Evolutionary conservation across 2,329 filamentous ascomycete species (phyloP), one percentile per base, ranked within the genome.

Genomic region (Periconia sp.): DNA sequence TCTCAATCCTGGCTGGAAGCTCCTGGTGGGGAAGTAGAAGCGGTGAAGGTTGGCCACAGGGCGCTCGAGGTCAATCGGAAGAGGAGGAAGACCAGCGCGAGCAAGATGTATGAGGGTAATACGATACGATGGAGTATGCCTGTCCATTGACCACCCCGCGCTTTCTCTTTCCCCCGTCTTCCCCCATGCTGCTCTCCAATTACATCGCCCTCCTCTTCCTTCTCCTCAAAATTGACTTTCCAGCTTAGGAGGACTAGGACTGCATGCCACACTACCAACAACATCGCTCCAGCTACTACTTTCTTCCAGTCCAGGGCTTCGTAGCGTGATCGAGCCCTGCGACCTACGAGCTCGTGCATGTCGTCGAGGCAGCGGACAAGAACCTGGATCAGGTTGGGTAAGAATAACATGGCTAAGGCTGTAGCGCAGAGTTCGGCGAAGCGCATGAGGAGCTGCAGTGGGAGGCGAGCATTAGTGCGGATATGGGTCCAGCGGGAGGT

Each of bases 211-310:
- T 36, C 24, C 4, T 17, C 11, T 4, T 32, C 13, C n/a, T 18
- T 32, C 13, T 32, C 7, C 15, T 24, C n/a, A 24, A 16, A 16
- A 32, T 19, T 13, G 10, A 17, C 28, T 4, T 11, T 26, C 15
- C 5, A 25, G 21, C 43, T 40, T 22, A 46, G 17, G 18, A 11
- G 12, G 2, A 30, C 15, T 12, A 60, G 15, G 21, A 42, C 47
- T 10, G 43, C 25, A 29, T 57, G 53, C 57, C 59, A 62, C 5
- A 16, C 50, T 3, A 45, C 19, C 13, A 60, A 23, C 16, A 55
- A 11, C 8, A 39, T 18, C 3, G 21, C 16, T 2, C 50, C 52
- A 4, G 52, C 11, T 1, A 28, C 11, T 2, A 56, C 13, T 3
- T 36, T 43, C 10, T 25, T 3, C 44, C 38, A 48, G 1, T 40